Conservation (phyloP, 164 flowering plant species). For the Hamamelis virginiana region DNA sequence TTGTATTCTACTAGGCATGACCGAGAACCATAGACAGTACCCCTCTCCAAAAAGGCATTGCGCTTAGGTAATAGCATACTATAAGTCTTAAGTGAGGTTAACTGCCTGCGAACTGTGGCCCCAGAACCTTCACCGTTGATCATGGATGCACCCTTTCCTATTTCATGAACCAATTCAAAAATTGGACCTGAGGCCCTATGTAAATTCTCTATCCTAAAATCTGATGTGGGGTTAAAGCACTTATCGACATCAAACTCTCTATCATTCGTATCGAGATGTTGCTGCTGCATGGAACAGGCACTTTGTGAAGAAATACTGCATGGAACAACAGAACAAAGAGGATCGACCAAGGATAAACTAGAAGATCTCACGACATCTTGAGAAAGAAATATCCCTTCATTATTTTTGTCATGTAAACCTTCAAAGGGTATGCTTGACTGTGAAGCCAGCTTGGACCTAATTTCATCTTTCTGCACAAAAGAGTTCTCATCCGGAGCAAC, state of each 20-base stretch:
- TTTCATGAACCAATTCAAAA: conserved; percentile 16
- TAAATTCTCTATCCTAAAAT: conserved; percentile 14
- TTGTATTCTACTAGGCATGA: conserved; percentile 10
- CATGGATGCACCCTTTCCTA: conserved; percentile 15
- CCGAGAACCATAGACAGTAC: conserved; percentile 3
- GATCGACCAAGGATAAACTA: conserved; percentile 54
- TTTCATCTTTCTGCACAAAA: conserved; percentile 37
- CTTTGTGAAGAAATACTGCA: conserved; percentile 62
- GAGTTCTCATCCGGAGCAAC: conserved; percentile 59
- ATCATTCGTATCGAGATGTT: conserved; percentile 13
- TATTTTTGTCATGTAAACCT: conserved; percentile 24
- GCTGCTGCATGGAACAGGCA: conserved; percentile 11
- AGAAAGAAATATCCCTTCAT: conserved; percentile 31
- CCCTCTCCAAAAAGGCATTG: conserved; percentile 7
- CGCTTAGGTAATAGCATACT: conserved; percentile 36
- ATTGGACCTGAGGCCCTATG: conserved; percentile 11
- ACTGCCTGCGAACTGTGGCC: conserved; percentile 24
- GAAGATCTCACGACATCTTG: conserved; percentile 48
- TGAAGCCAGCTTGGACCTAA: conserved; percentile 23
- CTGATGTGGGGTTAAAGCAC: conserved; percentile 14
- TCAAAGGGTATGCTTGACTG: conserved; percentile 36
- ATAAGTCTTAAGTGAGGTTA: conserved; percentile 50
- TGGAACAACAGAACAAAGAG: conserved; percentile 90
- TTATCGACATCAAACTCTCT: conserved; percentile 19
- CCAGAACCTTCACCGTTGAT: conserved; percentile 21